These are phyloP conservation scores for Malassezia slooffiae DNA, from an alignment of 1,284 basidiomycete species.

Conservation along the genomic window DNA sequence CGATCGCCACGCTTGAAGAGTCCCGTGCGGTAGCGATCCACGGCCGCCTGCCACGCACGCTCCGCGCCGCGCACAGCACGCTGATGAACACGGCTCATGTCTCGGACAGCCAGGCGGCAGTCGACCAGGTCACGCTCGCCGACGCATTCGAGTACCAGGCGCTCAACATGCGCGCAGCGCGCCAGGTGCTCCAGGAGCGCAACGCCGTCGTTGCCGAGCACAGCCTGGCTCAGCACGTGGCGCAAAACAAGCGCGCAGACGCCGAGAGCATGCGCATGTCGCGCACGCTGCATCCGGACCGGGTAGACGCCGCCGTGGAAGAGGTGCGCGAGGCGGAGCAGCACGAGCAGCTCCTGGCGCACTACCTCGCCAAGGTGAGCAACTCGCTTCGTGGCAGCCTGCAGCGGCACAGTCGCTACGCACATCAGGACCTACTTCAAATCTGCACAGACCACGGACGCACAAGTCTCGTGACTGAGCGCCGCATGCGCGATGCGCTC, in stretches of 20 bases:
- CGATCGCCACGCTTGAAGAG: slow-evolving; percentile 13
- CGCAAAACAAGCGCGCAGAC: slow-evolving; percentile 27
- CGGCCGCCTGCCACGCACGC: slow-evolving; percentile 4
- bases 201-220: slow-evolving; percentile 40
- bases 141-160: slow-evolving; percentile 35
- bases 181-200: slow-evolving; percentile 33
- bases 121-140: slow-evolving; percentile 19
- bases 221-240: slow-evolving; percentile 25
- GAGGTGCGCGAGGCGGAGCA: slow-evolving; percentile 34
- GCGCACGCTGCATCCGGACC: slow-evolving; percentile 20
- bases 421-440: slow-evolving; percentile 35
- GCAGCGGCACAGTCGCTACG: slow-evolving; percentile 28
- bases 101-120: background rate
- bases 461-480: background rate
- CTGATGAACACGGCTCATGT: slow-evolving; percentile 1
- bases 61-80: slow-evolving; percentile 4
- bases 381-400: slow-evolving; percentile 24
- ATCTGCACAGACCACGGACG: slow-evolving; percentile 28
- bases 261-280: slow-evolving; percentile 28
- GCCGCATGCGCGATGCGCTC: slow-evolving; percentile 6
- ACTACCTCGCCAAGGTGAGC: slow-evolving; percentile 23
- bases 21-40: background rate
- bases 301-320: slow-evolving; percentile 30
- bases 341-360: slow-evolving; percentile 23
- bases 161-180: slow-evolving; percentile 33